Evolutionary conservation across 164 flowering plant species (phyloP).

Genomic region (Saururus chinensis): DNA sequence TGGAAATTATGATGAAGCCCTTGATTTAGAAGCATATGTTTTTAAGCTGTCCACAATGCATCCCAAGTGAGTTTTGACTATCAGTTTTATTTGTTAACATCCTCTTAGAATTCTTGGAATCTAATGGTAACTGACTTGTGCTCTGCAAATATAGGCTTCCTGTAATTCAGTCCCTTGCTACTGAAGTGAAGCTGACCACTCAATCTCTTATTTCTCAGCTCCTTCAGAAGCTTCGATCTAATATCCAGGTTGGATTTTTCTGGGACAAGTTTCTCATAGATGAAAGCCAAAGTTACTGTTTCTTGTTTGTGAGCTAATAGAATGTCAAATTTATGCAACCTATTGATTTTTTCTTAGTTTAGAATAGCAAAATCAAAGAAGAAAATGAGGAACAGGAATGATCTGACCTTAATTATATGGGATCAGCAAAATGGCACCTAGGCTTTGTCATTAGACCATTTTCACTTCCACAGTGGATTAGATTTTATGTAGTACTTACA

Average conservation of each 20-base stretch:
- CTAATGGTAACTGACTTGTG: background rate
- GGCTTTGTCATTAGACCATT: no score
- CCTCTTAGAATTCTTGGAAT: background rate
- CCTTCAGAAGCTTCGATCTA: constrained; percentile 89
- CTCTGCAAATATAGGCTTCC: constrained; percentile 44
- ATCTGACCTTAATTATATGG: background rate
- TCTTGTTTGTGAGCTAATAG: background rate
- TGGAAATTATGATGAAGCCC: constrained; percentile 98
- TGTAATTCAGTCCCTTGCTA: constrained; percentile 81
- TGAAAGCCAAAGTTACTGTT: background rate
- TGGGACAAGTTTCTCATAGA: background rate
- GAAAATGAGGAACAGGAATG: background rate
- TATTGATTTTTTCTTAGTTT: no score
- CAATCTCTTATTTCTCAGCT: constrained; percentile 96
- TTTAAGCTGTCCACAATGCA: constrained; percentile 84
- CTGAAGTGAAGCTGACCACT: constrained; percentile 85
- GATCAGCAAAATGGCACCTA: background rate
- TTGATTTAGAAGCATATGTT: constrained; percentile 90
- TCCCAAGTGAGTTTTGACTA: constrained; percentile 92
- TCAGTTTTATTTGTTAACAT: no score
- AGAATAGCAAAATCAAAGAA: background rate
- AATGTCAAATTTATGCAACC: no score
- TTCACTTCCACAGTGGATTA: background rate
- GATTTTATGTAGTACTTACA: background rate
- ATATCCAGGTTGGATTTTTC: constrained; percentile 63